Conservation (phyloP, 257 asterid species). For the Solanum gandarillasii region DNA sequence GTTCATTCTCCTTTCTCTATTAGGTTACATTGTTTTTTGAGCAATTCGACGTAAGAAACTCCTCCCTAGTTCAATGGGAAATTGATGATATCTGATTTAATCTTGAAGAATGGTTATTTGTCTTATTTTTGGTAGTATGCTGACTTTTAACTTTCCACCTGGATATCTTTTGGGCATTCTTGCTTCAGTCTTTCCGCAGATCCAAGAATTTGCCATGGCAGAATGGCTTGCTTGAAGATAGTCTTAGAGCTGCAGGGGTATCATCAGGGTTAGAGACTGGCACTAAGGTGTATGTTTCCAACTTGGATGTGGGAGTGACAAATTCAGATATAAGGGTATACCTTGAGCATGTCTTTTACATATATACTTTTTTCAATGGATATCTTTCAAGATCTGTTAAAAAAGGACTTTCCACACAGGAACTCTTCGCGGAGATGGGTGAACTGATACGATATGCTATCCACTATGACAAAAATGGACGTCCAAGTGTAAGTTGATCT, state of each 20-base stretch:
- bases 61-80: constrained; percentile 23
- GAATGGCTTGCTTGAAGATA: constrained; percentile 54
- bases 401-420: constrained; percentile 41
- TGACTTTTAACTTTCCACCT: constrained; percentile 36
- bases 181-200: constrained; percentile 66
- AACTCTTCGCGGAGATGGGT: constrained; percentile 65
- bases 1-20: constrained; percentile 21
- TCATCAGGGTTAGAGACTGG: constrained; percentile 51
- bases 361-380: constrained; percentile 13
- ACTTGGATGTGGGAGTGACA: constrained; percentile 56
- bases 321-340: constrained; percentile 74
- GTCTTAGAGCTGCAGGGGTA: constrained; percentile 66
- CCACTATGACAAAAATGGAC: constrained; percentile 70
- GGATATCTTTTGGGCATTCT: constrained; percentile 43
- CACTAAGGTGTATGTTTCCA: constrained; percentile 39
- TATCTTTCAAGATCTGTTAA: constrained; percentile 25
- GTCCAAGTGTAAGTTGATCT: constrained; percentile 53
- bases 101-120: constrained; percentile 30
- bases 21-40: constrained; percentile 35
- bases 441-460: constrained; percentile 61
- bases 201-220: constrained; percentile 60
- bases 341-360: constrained; percentile 6
- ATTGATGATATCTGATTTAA: constrained; percentile 51
- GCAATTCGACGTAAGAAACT: constrained; percentile 35
- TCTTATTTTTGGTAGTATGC: constrained; percentile 28